phyloP scores from a whole-genome alignment of 768 basidiomycete species.

The Tricholoma bakamatsutake region DNA sequence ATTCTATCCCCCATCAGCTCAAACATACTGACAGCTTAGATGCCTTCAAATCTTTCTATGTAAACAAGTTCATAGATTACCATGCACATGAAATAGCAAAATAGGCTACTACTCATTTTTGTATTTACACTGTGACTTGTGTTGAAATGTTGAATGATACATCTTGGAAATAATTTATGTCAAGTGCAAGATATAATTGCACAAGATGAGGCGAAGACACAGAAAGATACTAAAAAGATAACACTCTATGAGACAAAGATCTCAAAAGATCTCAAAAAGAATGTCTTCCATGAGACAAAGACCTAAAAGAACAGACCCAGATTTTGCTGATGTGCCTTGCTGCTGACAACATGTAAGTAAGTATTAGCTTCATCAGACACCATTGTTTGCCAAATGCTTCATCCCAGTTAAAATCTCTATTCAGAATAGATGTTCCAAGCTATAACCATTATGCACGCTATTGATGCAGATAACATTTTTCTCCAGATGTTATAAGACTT shows the following conservation, averaged over 20 bases:
- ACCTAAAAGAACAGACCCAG: not conserved
- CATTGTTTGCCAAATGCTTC: no score
- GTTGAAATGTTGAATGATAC: not conserved
- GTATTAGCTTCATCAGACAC: no score
- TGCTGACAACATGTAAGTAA: no score
- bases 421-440: no score
- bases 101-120: not conserved
- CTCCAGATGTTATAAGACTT: no score
- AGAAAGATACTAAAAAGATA: no score
- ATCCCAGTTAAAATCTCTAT: no score
- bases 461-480: no score
- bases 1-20: slow-evolving; percentile 7
- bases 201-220: not conserved
- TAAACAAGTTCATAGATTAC: slow-evolving; percentile 22
- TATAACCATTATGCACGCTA: no score
- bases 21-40: slow-evolving; percentile 5
- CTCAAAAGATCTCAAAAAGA: not conserved
- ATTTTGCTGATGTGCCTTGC: not conserved
- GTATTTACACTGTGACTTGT: no score
- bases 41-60: not conserved
- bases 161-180: not conserved
- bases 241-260: no score
- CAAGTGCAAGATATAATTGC: not conserved
- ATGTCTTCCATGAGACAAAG: not conserved
- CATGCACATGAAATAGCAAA: slow-evolving; percentile 17